Conservation (phyloP, 148 eudicot genomes). For the Oxyria digyna region DNA sequence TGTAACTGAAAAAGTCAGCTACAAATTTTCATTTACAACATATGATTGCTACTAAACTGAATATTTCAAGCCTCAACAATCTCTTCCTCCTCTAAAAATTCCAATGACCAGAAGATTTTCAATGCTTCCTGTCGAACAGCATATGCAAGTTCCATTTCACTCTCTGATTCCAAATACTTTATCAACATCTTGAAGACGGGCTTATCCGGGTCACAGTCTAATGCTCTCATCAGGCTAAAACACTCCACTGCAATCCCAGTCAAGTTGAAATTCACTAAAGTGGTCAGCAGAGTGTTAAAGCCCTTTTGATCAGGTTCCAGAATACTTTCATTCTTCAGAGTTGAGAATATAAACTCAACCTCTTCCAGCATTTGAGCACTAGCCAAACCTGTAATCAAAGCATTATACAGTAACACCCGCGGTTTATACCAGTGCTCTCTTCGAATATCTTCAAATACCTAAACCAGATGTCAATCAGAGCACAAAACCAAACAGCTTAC, state of each 20-base stretch:
- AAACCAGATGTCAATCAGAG: neutral
- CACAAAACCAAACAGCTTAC: neutral
- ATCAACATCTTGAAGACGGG: slow-evolving; percentile 29
- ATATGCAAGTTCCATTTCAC: slow-evolving; percentile 25
- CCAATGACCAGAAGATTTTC: slow-evolving; percentile 33
- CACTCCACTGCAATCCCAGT: slow-evolving; percentile 34
- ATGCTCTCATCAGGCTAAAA: slow-evolving; percentile 37
- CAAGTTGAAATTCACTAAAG: slow-evolving; percentile 24
- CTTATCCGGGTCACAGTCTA: slow-evolving; percentile 42
- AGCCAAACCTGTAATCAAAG: slow-evolving; percentile 36
- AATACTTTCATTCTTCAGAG: slow-evolving; percentile 26
- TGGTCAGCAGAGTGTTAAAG: slow-evolving; percentile 35
- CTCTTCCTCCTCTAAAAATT: slow-evolving; percentile 31
- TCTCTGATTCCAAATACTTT: slow-evolving; percentile 30
- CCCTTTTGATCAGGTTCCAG: slow-evolving; percentile 31
- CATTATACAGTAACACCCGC: slow-evolving; percentile 31
- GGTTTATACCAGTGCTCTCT: slow-evolving; percentile 55
- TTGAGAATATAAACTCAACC: slow-evolving; percentile 19
- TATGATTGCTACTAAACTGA: neutral
- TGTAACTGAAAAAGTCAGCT: too few relatives aligned
- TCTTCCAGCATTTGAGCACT: slow-evolving; percentile 31
- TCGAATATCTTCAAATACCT: slow-evolving; percentile 42
- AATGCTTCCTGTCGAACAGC: slow-evolving; percentile 32
- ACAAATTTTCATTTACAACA: neutral
- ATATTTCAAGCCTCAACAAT: neutral